These are phyloP conservation scores for Talaromyces atroroseus DNA, from an alignment of 2,329 filamentous ascomycete species.

Conservation along the genomic window DNA sequence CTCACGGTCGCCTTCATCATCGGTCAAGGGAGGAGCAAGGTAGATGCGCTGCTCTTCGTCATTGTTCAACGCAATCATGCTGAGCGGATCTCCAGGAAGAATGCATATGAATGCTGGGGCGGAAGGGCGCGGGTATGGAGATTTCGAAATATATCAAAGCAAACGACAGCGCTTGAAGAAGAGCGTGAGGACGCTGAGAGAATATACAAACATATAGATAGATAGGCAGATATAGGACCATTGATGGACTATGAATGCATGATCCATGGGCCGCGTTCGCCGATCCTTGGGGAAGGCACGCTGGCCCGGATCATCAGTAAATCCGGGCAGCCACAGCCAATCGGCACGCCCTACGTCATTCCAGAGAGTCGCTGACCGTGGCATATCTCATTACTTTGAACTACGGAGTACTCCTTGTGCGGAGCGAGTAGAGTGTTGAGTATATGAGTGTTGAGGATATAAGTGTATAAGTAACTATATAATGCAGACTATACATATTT, in stretches of 20 bases:
- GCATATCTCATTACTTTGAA: no score
- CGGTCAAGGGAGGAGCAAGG: constrained; percentile 11
- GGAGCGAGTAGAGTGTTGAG: no score
- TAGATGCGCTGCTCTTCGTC: constrained; percentile 12
- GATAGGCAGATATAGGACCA: neutral
- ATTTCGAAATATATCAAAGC: no score
- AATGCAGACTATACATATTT: no score
- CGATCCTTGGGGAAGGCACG: neutral
- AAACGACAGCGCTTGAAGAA: neutral
- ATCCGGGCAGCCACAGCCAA: neutral
- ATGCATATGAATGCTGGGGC: constrained; percentile 2
- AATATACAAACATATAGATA: neutral
- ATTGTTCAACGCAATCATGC: constrained; percentile 10
- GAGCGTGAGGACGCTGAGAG: neutral
- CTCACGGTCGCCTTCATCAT: constrained; percentile 5
- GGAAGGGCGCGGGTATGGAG: no score
- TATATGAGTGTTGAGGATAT: no score
- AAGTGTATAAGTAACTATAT: no score
- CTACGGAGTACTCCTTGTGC: no score
- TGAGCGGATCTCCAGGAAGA: neutral
- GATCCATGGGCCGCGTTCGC: neutral
- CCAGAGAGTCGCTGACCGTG: no score
- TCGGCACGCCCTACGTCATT: neutral
- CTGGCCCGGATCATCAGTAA: neutral
- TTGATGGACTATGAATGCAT: no score